Evolutionary conservation across 768 basidiomycete genomes (phyloP).

Genomic region (Lactifluus subvellereus): DNA sequence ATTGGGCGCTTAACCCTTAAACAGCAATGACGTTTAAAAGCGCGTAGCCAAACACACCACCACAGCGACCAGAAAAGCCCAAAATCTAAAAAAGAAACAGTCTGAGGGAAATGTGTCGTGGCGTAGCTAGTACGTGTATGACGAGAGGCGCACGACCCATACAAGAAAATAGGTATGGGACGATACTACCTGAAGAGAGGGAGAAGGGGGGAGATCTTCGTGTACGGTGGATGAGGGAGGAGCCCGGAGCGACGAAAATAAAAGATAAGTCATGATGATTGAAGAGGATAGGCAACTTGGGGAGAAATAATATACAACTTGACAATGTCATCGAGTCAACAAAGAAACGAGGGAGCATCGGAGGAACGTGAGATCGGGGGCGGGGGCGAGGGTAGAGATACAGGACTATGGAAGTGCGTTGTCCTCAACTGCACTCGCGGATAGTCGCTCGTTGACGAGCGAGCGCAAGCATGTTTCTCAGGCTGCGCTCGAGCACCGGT

Average conservation of each 20-base stretch:
- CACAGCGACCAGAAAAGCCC: too few species aligned
- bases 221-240: too few species aligned
- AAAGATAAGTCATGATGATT: not conserved
- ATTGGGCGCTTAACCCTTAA: too few species aligned
- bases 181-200: not conserved
- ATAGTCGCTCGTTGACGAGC: conserved; percentile 37
- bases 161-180: not conserved
- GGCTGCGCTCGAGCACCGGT: conserved; percentile 60
- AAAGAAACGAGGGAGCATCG: not conserved
- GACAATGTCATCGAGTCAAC: not conserved
- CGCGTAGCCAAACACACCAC: too few species aligned
- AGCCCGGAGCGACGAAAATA: not conserved
- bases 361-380: not conserved
- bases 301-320: not conserved
- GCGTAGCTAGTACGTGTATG: not conserved
- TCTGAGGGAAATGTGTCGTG: too few species aligned
- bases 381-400: not conserved
- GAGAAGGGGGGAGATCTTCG: too few species aligned
- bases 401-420: conserved; percentile 26
- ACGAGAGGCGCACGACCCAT: not conserved
- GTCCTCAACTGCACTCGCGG: not conserved
- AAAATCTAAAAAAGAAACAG: too few species aligned
- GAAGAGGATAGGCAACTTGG: not conserved
- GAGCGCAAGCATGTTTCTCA: conserved; percentile 38
- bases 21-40: too few species aligned